phyloP scores from a whole-genome alignment of 202 grass and related monocot species.

The Eragrostis tef region DNA sequence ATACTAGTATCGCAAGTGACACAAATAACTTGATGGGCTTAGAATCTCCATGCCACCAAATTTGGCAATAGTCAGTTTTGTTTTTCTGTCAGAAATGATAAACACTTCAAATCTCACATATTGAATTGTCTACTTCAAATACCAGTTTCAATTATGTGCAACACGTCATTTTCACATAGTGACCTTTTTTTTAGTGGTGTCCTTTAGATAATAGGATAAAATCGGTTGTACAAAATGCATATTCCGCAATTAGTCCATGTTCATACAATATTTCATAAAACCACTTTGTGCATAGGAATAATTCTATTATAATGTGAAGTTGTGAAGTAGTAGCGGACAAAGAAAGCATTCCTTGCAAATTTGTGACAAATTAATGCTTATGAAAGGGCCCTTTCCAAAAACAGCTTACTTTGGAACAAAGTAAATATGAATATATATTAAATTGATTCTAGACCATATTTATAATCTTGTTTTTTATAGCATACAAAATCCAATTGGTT shows the following conservation, averaged over 20 bases:
- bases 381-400: not conserved
- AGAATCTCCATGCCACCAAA: not conserved
- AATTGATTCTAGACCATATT: conserved; percentile 9
- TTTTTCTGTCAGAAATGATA: conserved; percentile 17
- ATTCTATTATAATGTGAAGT: not conserved
- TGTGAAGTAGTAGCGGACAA: conserved; percentile 26
- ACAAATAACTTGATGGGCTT: conserved; percentile 17
- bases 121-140: not conserved
- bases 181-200: not conserved
- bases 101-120: not conserved
- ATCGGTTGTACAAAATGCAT: not conserved
- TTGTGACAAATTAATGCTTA: not conserved
- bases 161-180: not conserved
- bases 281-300: not conserved
- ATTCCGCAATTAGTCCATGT: not conserved
- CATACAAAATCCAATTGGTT: conserved; percentile 7
- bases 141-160: not conserved
- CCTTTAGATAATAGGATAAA: conserved; percentile 16
- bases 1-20: not conserved
- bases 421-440: not conserved
- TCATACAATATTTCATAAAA: not conserved
- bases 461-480: not conserved
- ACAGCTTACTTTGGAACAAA: conserved; percentile 4
- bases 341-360: not conserved
- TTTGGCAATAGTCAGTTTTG: not conserved